phyloP scores from a whole-genome alignment of 192 early-diverging fungal genomes.

The Phlyctochytrium bullatum region DNA sequence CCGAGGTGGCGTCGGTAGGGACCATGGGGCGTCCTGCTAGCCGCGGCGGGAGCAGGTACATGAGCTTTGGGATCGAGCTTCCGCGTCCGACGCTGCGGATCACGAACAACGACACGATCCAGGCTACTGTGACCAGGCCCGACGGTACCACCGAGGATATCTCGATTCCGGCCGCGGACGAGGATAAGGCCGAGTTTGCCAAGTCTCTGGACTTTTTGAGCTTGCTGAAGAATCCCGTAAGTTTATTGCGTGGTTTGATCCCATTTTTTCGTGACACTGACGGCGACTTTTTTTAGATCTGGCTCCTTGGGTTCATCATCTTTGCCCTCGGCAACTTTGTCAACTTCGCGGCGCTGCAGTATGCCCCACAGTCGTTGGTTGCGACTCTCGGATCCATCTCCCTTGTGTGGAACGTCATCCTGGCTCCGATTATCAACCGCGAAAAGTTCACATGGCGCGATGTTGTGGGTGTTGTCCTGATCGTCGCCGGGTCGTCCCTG shows the following conservation, averaged over 20 bases:
- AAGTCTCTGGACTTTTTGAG: conserved; percentile 29
- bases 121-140: neutral
- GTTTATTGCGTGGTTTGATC: conserved; percentile 11
- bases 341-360: conserved; percentile 73
- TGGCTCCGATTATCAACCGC: conserved; percentile 74
- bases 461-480: conserved; percentile 68
- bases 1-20: too few relatives aligned
- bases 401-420: conserved; percentile 76
- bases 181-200: conserved; percentile 31
- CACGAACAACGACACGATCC: neutral
- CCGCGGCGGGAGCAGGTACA: neutral
- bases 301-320: conserved; percentile 67
- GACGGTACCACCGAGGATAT: conserved; percentile 12
- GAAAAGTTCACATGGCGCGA: conserved; percentile 68
- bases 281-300: conserved; percentile 47
- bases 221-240: conserved; percentile 39
- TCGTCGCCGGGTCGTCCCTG: conserved; percentile 69
- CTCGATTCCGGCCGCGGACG: conserved; percentile 6
- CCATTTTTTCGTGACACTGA: neutral
- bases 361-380: conserved; percentile 78
- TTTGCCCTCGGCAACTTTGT: conserved; percentile 71
- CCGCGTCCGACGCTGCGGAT: conserved; percentile 5
- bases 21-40: neutral
- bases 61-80: conserved; percentile 2
- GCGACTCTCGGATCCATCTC: conserved; percentile 76